Percentiles rank a stretch among this genome's conserved stretches.
These are phyloP conservation scores for Triglochin maritima DNA, from an alignment of 106 monocot genomes.

Conservation along the genomic window DNA sequence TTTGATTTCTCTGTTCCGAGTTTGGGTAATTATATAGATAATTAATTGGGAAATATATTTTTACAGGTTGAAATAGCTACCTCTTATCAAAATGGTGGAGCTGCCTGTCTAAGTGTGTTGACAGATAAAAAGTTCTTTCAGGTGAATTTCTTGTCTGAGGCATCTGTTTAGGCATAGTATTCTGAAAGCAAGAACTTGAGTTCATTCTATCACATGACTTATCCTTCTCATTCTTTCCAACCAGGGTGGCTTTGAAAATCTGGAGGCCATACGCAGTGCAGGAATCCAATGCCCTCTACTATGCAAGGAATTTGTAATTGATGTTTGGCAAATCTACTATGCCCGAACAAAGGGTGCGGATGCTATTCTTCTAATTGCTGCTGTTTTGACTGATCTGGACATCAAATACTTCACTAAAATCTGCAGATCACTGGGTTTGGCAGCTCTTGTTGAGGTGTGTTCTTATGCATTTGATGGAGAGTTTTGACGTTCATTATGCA, in stretches of 20 bases:
- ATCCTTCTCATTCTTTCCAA: not conserved
- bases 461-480: not conserved
- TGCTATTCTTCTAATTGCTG: slow-evolving; percentile 91
- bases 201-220: too few relatives aligned
- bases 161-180: too few relatives aligned
- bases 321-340: slow-evolving; percentile 96
- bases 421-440: slow-evolving; percentile 66
- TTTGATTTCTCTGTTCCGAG: too few relatives aligned
- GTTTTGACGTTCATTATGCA: not conserved
- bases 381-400: slow-evolving; percentile 84
- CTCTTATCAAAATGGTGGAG: slow-evolving; percentile 79
- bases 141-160: slow-evolving; percentile 26
- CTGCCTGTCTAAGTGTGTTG: slow-evolving; percentile 92
- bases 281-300: slow-evolving; percentile 96
- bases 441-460: slow-evolving; percentile 79
- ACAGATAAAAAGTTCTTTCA: slow-evolving; percentile 97
- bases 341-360: slow-evolving; percentile 90
- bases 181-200: too few relatives aligned
- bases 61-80: slow-evolving; percentile 70
- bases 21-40: not conserved
- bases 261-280: slow-evolving; percentile 64
- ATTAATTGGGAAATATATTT: not conserved
- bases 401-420: slow-evolving; percentile 87
- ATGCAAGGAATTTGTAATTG: slow-evolving; percentile 98
- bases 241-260: slow-evolving; percentile 88